phyloP scores from a whole-genome alignment of 129 eudicot genomes.

The Centaurea solstitialis region DNA sequence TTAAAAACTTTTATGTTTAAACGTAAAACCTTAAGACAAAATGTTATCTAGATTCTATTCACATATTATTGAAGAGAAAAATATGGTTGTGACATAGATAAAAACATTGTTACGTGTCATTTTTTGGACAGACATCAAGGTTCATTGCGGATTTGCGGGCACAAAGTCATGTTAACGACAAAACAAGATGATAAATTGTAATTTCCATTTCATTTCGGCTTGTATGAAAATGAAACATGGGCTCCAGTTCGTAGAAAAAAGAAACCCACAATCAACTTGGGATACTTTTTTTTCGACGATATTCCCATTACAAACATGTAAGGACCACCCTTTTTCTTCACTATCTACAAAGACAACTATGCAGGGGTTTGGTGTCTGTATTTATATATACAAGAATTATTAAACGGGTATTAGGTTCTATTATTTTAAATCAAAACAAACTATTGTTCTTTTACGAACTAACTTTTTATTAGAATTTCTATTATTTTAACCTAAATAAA shows the following conservation, averaged over 20 bases:
- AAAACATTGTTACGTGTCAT: background rate
- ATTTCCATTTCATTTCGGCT: background rate
- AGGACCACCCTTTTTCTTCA: background rate
- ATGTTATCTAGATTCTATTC: too few species aligned
- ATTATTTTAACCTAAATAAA: background rate
- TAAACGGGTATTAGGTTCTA: background rate
- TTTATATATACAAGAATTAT: too few species aligned
- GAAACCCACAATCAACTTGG: background rate
- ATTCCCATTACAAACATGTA: background rate
- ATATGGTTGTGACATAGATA: background rate
- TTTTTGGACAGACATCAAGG: background rate
- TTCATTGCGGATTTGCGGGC: background rate
- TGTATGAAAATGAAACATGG: background rate
- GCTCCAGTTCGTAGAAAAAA: background rate
- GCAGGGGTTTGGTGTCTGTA: background rate
- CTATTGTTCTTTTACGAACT: background rate
- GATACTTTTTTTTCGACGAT: background rate
- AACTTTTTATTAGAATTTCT: too few species aligned
- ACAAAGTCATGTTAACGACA: background rate
- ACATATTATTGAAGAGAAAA: background rate
- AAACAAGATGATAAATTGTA: too few species aligned
- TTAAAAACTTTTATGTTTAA: too few species aligned
- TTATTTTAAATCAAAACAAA: too few species aligned
- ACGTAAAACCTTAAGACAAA: background rate
- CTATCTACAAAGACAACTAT: background rate